Evolutionary conservation across 148 eudicot genomes (phyloP).

Genomic region (Rheum nobile): DNA sequence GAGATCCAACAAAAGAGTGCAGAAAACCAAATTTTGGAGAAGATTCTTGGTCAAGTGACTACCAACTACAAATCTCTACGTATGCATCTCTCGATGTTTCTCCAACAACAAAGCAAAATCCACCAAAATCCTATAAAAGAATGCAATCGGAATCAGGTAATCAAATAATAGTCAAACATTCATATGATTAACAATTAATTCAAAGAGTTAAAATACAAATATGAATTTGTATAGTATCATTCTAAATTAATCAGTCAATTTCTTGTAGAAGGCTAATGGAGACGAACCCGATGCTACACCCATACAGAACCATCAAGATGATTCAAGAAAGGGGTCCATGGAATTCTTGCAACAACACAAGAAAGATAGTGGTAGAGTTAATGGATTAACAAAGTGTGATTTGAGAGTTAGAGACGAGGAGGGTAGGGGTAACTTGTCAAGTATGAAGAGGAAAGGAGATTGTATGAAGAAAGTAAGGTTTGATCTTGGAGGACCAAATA

Average conservation of each 20-base stretch:
- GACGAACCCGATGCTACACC: too few relatives aligned
- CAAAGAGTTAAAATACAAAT: neutral
- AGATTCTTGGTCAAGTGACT: slow-evolving; percentile 9
- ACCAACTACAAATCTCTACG: slow-evolving; percentile 3
- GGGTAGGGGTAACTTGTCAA: neutral
- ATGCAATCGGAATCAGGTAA: neutral
- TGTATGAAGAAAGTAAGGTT: neutral
- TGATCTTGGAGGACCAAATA: neutral
- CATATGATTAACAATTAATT: too few relatives aligned
- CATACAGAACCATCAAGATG: too few relatives aligned
- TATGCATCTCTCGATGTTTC: neutral
- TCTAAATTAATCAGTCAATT: neutral
- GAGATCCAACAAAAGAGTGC: slow-evolving; percentile 2
- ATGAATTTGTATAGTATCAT: too few relatives aligned
- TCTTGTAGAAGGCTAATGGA: neutral
- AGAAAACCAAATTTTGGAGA: slow-evolving; percentile 8
- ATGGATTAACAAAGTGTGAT: neutral
- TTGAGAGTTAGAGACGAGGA: neutral
- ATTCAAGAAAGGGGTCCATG: neutral
- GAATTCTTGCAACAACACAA: neutral
- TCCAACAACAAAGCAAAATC: neutral
- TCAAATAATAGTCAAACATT: neutral
- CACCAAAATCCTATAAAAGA: neutral
- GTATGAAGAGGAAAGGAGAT: neutral
- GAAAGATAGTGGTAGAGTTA: neutral